These are phyloP conservation scores for Begonia peltatifolia DNA, from an alignment of 306 rosid genomes.

Conservation along the genomic window DNA sequence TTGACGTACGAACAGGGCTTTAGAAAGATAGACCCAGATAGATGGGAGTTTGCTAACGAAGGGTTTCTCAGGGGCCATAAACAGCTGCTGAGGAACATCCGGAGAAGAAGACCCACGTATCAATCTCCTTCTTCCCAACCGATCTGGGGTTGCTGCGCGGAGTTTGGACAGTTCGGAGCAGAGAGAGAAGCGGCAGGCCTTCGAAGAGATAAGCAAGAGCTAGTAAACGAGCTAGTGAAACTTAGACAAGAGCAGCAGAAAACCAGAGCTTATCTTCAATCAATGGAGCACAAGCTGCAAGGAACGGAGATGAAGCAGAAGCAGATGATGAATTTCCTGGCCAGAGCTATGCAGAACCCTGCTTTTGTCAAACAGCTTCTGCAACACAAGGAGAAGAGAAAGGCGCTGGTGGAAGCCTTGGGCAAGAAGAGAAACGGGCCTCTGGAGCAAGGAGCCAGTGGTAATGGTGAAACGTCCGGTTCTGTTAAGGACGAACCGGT, in stretches of 20 bases:
- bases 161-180: neutral
- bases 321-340: constrained; percentile 3
- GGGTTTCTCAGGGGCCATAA: neutral
- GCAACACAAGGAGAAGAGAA: neutral
- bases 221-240: neutral
- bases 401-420: constrained; percentile 46
- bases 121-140: neutral
- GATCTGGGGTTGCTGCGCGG: neutral
- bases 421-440: constrained; percentile 66
- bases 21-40: constrained; percentile 18
- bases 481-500: constrained; percentile 37
- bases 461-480: too few relatives aligned
- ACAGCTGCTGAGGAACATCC: neutral
- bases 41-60: neutral
- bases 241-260: neutral
- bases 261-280: neutral
- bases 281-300: neutral
- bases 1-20: constrained; percentile 1
- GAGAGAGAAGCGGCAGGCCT: neutral
- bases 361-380: neutral
- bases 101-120: neutral
- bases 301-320: neutral
- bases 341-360: neutral
- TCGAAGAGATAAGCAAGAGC: neutral
- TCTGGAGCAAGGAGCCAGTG: constrained; percentile 28